phyloP scores from a whole-genome alignment of 306 rosid genomes.

The Pyrus pyrifolia region DNA sequence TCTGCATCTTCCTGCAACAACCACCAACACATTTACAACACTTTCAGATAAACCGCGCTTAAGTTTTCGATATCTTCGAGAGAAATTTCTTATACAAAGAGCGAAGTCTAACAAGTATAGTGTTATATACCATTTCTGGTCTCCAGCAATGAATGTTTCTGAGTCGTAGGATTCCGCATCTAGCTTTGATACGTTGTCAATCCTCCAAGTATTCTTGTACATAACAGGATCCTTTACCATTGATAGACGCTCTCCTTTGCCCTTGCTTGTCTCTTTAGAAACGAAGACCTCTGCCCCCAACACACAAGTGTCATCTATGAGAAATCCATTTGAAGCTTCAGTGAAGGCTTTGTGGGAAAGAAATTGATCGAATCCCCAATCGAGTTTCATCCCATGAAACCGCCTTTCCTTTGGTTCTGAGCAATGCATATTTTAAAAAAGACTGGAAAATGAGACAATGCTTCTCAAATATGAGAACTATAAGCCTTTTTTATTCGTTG shows the following conservation, averaged over 20 bases:
- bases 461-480: not conserved
- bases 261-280: slow-evolving; percentile 35
- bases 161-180: slow-evolving; percentile 27
- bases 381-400: slow-evolving; percentile 42
- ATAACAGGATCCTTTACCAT: slow-evolving; percentile 38
- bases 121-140: slow-evolving; percentile 39
- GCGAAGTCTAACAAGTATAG: not conserved
- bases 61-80: not conserved
- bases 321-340: slow-evolving; percentile 42
- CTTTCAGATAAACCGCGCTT: not conserved
- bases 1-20: slow-evolving; percentile 42
- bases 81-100: not conserved
- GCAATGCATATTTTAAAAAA: not conserved
- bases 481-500: not conserved
- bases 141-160: slow-evolving; percentile 38
- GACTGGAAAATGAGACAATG: not conserved
- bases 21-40: not conserved
- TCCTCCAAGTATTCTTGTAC: slow-evolving; percentile 36
- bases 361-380: slow-evolving; percentile 52
- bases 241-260: slow-evolving; percentile 44
- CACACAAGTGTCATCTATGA: slow-evolving; percentile 46
- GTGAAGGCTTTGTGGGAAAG: slow-evolving; percentile 38
- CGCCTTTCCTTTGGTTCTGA: slow-evolving; percentile 49
- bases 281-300: slow-evolving; percentile 72
- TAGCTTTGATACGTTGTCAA: slow-evolving; percentile 38